Base-by-base conservation (phyloP, 2,329 filamentous ascomycete genomes). In the Fragosphaeria purpurea region DNA sequence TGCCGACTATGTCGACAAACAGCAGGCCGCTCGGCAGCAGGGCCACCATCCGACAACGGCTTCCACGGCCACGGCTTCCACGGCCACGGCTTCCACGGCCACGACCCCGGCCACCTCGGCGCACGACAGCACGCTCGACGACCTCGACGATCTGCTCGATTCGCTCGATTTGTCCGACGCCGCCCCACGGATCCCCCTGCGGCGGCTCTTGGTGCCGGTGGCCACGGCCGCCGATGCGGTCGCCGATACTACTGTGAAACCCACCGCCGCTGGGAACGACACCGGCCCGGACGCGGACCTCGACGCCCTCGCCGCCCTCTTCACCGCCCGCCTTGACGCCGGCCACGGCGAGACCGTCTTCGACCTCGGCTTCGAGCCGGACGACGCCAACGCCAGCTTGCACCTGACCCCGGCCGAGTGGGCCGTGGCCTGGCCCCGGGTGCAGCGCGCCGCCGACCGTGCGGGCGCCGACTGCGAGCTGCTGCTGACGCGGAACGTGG, bases 1-100 rank as follows among this genome's bases (percentile, higher is more conserved):
- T 65, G 89, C 90, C 66, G 93, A 98, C 62, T 97, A 96, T 62
- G 93, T 96, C 57, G 89, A 97, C 67, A 86, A 89, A 65, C 90
- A 97, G 65, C 93, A 97, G 67, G 82, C 83, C 11, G 69, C 83
- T 46, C 83, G 86, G 51, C 83, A 80, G 49, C 61, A 22, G 22
- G 22, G 22, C 22, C 22, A 22, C n/a, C n/a, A n/a, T n/a, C n/a
- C n/a, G n/a, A n/a, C n/a, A n/a, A n/a, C n/a, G n/a, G n/a, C n/a
- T n/a, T 59, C 77, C 78, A 2, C 63, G 38, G 67, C 63, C 49
- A 58, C 62, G 37, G 46, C 59, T 12, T 50, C 61, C 4, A 47
- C 50, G 62, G 56, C 58, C 31, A 61, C 65, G 6, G 57, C 64
- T 8, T 60, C 65, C 30, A 47, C 57, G 47, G 39, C 59, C 39